A percentile compares a stretch with the other conserved stretches of the same genome.
These are phyloP conservation scores for Talaromyces wortmannii DNA, from an alignment of 495 filamentous ascomycete species.

Conservation along the genomic window DNA sequence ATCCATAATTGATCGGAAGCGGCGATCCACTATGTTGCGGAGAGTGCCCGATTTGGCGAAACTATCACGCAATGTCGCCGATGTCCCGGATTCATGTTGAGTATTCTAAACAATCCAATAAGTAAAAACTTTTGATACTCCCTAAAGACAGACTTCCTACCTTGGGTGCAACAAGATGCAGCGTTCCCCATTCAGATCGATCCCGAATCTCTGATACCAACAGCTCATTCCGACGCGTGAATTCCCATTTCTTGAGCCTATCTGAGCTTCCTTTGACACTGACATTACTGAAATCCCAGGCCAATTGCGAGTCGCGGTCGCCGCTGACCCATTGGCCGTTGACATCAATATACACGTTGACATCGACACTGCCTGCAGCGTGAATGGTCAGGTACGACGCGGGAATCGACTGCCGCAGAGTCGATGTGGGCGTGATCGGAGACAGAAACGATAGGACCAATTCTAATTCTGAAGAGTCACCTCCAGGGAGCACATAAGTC, in stretches of 20 bases:
- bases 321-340: conserved; percentile 90
- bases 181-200: conserved; percentile 81
- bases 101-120: conserved; percentile 32
- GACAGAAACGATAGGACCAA: conserved; percentile 83
- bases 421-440: conserved; percentile 88
- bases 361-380: conserved; percentile 60
- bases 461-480: conserved; percentile 30
- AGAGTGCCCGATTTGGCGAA: conserved; percentile 69
- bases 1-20: conserved; percentile 68
- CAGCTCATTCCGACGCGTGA: conserved; percentile 58
- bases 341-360: conserved; percentile 82
- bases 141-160: conserved; percentile 20
- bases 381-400: conserved; percentile 77
- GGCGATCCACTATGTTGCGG: conserved; percentile 54
- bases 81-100: conserved; percentile 64
- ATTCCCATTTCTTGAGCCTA: conserved; percentile 53
- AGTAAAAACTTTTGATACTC: background rate
- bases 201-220: conserved; percentile 70
- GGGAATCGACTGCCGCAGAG: conserved; percentile 82
- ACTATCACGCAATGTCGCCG: conserved; percentile 55
- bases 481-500: conserved; percentile 62
- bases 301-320: conserved; percentile 57
- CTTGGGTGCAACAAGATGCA: conserved; percentile 70
- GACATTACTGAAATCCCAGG: conserved; percentile 54
- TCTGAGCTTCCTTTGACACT: conserved; percentile 20